phyloP scores from a whole-genome alignment of 2,329 filamentous ascomycete genomes.

The Phialocephala sp. region DNA sequence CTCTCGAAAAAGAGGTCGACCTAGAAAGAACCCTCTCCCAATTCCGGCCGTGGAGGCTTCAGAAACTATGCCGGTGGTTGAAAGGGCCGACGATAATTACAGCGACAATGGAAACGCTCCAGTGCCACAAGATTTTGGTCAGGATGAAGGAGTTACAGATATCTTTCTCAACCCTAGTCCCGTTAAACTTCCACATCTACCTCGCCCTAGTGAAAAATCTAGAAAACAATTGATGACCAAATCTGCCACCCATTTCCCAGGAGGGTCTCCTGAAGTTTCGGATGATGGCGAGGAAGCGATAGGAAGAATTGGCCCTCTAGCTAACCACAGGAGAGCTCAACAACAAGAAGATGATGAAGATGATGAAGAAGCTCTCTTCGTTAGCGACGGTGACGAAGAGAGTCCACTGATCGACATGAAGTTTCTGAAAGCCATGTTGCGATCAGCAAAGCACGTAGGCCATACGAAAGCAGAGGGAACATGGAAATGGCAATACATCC shows the following conservation, averaged over 20 bases:
- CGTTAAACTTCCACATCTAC: constrained; percentile 9
- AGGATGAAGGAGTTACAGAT: constrained; percentile 7
- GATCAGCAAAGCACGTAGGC: constrained; percentile 17
- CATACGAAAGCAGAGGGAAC: not conserved
- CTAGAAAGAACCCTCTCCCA: constrained; percentile 5
- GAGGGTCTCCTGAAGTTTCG: not conserved
- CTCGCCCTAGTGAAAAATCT: not conserved
- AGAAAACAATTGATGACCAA: not conserved
- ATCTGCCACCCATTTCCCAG: not conserved
- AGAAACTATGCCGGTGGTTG: not conserved
- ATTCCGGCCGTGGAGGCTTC: not conserved
- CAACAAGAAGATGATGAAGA: not conserved
- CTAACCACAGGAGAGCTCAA: not conserved
- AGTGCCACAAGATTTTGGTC: not conserved
- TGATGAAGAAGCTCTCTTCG: not conserved
- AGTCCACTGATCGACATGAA: constrained; percentile 8
- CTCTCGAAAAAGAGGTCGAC: constrained; percentile 17
- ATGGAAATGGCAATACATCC: not conserved
- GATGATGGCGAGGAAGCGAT: not conserved
- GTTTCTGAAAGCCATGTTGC: constrained; percentile 17
- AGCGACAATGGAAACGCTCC: not conserved
- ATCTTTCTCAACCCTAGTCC: constrained; percentile 27
- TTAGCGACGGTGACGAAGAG: not conserved
- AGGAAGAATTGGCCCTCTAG: not conserved
- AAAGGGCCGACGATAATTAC: not conserved